Evolutionary conservation across 2,329 filamentous ascomycete species (phyloP), one percentile per base, ranked within the genome.

Genomic region (Aspergillus sp.): DNA sequence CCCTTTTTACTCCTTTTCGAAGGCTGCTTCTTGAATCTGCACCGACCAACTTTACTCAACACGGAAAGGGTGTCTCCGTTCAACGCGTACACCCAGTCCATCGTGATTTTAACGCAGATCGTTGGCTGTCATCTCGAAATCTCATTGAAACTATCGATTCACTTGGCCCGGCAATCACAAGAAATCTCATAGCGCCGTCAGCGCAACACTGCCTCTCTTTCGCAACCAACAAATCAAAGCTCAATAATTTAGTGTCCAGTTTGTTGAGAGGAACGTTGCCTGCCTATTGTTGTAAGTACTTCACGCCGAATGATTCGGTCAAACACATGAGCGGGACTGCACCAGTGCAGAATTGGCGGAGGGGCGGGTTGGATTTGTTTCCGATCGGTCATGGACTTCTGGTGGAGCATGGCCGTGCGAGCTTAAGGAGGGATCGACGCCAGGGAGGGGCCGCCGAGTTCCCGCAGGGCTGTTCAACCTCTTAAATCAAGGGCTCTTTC

Each of bases 31-130:
- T 28, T 28, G 25, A 28, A 28, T 62, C 50, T 41, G 48, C 47
- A 50, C 38, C 53, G 56, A 17, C 56, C 57, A 47, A 51, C 17
- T 46, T 61, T 43, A 58, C 60, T 30, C 19, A 64, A 55, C 15
- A 17, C 56, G 59, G 66, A 61, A 62, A 64, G 58, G 41, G 59
- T 60, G 61, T 56, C 60, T 54, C 65, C 63, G 50, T 61, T 47
- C 61, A 66, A 63, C 66, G 66, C 57, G 60, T 64, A 60, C 55
- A 28, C 55, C 48, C 8, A 52, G 48, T 38, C 48, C 55, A 57
- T 57, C 55, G 22, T 51, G 50, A 47, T 49, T 58, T 58, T 51
- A 59, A n/a, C 28, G 34, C 59, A 22, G 28, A 54, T 54, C 59
- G 34, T 41, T 25, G 25, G 50, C 45, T 61, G 30, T 56, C 49